phyloP scores from a whole-genome alignment of 441 rosid genomes.

The Manihot esculenta region DNA sequence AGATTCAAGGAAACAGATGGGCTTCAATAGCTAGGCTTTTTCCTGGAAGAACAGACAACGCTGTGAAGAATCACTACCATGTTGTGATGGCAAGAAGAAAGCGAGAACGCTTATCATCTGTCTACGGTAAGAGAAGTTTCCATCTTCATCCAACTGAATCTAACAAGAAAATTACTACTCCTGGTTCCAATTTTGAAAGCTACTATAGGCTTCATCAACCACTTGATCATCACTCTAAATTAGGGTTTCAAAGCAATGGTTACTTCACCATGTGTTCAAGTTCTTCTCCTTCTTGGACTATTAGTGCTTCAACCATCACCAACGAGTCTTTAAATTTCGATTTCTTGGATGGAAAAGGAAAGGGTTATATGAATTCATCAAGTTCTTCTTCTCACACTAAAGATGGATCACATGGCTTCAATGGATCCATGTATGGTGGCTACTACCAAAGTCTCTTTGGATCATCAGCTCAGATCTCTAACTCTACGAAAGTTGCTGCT shows the following conservation, averaged over 20 bases:
- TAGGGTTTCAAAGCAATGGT: conserved; percentile 20
- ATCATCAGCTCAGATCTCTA: neutral
- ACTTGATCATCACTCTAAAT: neutral
- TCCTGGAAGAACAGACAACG: conserved; percentile 62
- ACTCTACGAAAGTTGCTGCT: neutral
- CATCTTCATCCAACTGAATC: conserved; percentile 15
- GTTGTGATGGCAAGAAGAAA: conserved; percentile 56
- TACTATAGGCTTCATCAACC: conserved; percentile 5
- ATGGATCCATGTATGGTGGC: neutral
- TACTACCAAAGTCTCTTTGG: neutral
- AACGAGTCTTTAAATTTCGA: conserved; percentile 19
- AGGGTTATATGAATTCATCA: conserved; percentile 9
- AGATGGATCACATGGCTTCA: neutral
- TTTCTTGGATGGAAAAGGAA: conserved; percentile 17
- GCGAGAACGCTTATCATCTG: conserved; percentile 28
- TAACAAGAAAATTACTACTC: neutral
- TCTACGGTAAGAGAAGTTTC: conserved; percentile 22
- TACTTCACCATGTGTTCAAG: conserved; percentile 18
- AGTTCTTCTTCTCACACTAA: conserved; percentile 10
- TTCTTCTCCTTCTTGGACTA: conserved; percentile 27
- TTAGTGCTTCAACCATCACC: conserved; percentile 23
- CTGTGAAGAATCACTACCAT: conserved; percentile 62
- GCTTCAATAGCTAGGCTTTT: conserved; percentile 51
- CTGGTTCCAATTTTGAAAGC: conserved; percentile 17
- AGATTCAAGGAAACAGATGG: conserved; percentile 57